Percentiles rank a stretch among this genome's conserved stretches.
Evolutionary conservation across 768 basidiomycete species (phyloP).

Genomic region (Tricholoma furcatifolium): DNA sequence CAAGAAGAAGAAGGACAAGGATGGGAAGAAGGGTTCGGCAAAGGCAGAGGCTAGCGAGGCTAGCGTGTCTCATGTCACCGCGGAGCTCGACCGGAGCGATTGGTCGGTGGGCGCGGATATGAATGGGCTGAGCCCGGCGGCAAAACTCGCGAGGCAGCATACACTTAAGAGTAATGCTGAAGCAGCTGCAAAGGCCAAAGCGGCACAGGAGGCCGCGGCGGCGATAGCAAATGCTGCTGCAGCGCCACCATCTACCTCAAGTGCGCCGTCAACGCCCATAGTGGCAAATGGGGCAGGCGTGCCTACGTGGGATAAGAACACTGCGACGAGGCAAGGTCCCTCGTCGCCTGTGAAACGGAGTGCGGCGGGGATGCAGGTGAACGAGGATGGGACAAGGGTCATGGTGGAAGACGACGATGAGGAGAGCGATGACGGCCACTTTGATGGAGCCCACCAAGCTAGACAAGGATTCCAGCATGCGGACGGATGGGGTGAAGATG

Average conservation of each 20-base stretch:
- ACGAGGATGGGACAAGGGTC: slow-evolving; percentile 65
- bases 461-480: slow-evolving; percentile 38
- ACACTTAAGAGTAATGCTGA: slow-evolving; percentile 87
- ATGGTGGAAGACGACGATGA: slow-evolving; percentile 74
- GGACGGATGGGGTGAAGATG: slow-evolving; percentile 72
- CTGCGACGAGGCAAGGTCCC: slow-evolving; percentile 54
- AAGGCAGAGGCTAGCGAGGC: slow-evolving; percentile 58
- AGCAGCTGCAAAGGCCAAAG: slow-evolving; percentile 66
- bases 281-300: slow-evolving; percentile 39
- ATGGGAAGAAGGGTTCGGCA: slow-evolving; percentile 49
- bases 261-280: slow-evolving; percentile 13
- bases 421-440: slow-evolving; percentile 52
- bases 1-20: slow-evolving; percentile 48
- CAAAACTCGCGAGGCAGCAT: slow-evolving; percentile 86
- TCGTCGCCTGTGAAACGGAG: slow-evolving; percentile 39
- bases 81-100: slow-evolving; percentile 77
- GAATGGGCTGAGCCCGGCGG: slow-evolving; percentile 85
- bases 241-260: slow-evolving; percentile 27
- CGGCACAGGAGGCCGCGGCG: slow-evolving; percentile 47
- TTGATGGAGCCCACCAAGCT: slow-evolving; percentile 34
- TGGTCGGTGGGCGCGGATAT: slow-evolving; percentile 59
- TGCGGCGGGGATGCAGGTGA: slow-evolving; percentile 40
- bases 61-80: slow-evolving; percentile 78
- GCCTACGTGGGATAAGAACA: slow-evolving; percentile 82
- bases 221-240: slow-evolving; percentile 31